Percentiles rank a stretch among this genome's conserved stretches.
Evolutionary conservation across 2,329 filamentous ascomycete species (phyloP).

Genomic region (Colletotrichum spinosum): DNA sequence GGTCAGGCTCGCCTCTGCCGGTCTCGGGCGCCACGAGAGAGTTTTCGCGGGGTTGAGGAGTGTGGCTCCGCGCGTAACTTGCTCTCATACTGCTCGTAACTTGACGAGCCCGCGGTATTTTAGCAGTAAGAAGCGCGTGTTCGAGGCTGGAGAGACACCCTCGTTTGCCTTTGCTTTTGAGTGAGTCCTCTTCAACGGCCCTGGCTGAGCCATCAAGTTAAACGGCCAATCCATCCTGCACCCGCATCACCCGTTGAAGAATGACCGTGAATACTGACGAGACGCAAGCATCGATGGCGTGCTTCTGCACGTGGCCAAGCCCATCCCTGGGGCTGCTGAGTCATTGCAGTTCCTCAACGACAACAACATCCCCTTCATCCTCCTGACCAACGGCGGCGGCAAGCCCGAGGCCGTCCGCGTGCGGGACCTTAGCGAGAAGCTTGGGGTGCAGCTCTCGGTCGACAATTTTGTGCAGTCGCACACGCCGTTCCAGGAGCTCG

Average conservation of each 20-base stretch:
- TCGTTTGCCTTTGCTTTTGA: conserved; percentile 55
- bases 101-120: conserved; percentile 5
- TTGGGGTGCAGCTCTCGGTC: conserved; percentile 63
- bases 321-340: conserved; percentile 81
- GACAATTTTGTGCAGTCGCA: conserved; percentile 85
- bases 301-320: conserved; percentile 83
- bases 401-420: conserved; percentile 71
- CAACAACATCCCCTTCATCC: conserved; percentile 87
- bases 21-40: conserved; percentile 10
- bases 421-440: conserved; percentile 42
- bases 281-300: conserved; percentile 84
- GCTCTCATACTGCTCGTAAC: neutral
- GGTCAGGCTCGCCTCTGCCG: conserved; percentile 2
- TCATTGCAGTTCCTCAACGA: conserved; percentile 79
- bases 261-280: too few relatives aligned
- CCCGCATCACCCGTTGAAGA: too few relatives aligned
- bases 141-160: conserved; percentile 40
- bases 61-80: neutral
- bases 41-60: neutral
- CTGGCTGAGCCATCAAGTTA: neutral
- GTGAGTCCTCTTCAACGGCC: conserved; percentile 38
- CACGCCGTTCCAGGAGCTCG: conserved; percentile 84
- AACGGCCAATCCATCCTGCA: too few relatives aligned
- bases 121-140: conserved; percentile 35
- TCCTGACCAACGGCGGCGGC: conserved; percentile 95